phyloP scores from a whole-genome alignment of 306 rosid genomes.

The Quercus aquifolioides region DNA sequence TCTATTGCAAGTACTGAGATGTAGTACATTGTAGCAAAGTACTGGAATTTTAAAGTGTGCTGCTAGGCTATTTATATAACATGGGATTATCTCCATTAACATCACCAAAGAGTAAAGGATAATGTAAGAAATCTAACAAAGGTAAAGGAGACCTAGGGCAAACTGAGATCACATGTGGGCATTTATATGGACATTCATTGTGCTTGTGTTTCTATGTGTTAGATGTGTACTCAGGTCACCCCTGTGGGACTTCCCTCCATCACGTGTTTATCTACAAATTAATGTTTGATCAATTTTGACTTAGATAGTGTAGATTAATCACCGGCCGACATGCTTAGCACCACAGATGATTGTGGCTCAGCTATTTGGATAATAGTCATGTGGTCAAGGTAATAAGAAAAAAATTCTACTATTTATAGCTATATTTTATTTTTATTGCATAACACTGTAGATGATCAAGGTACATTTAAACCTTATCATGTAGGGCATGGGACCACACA shows the following conservation, averaged over 20 bases:
- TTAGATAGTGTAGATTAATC: neutral
- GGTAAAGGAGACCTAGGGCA: conserved; percentile 57
- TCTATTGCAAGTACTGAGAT: neutral
- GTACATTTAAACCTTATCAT: no score
- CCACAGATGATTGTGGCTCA: no score
- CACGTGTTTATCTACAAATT: neutral
- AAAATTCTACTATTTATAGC: no score
- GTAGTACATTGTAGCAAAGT: neutral
- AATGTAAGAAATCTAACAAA: neutral
- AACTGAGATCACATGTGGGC: conserved; percentile 54
- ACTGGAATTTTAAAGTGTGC: neutral
- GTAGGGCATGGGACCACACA: no score
- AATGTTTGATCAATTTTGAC: neutral
- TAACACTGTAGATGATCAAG: no score
- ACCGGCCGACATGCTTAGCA: no score
- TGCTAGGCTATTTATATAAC: neutral
- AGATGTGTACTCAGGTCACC: conserved; percentile 92
- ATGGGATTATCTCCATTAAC: neutral
- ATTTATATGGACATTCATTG: neutral
- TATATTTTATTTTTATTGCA: no score
- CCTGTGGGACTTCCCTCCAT: conserved; percentile 53
- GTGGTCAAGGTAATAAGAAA: no score
- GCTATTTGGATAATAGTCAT: no score
- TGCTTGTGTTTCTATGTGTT: neutral
- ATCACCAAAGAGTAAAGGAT: neutral